Evolutionary conservation across 805 yeast species (phyloP), one percentile per base, ranked within the genome.

Genomic region (Nakazawaea populi): DNA sequence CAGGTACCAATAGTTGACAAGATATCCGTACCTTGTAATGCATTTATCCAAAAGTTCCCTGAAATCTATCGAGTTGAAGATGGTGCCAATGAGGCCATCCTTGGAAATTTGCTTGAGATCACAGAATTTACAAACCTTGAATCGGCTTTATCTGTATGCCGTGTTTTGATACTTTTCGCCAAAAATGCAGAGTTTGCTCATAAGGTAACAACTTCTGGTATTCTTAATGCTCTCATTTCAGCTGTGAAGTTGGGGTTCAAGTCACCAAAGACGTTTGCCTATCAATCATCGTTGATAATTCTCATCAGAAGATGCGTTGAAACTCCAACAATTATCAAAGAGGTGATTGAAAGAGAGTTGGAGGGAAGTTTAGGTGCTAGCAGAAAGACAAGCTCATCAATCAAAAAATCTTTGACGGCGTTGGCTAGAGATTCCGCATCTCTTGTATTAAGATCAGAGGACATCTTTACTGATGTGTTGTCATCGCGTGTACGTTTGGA

Each of bases 271-370:
- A 64, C 27, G 4, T 66, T 52, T 52, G 57, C 60, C 9, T 44
- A 82, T 1, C 82, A 80, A 53, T 68, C 74, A 5, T 63, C 79
- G 1, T 69, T 83, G 24, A 71, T 81, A 0, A 69, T 80, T 10
- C 67, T 89, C 35, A 63, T 84, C 1, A 76, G 96, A 61, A 72
- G 86, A 42, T 83, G 90, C 52, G 80, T 84, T 62, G 97, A 90
- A 63, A 76, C 80, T 3, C 62, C 69, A 0, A 74, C 72, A 0
- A 67, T 78, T 10, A 67, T 89, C 5, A 69, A 71, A 31, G 68
- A 69, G 8, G 66, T 77, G 38, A 77, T 88, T 58, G 58, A 67
- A 0, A 68, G 74, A 27, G 89, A 84, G 51, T 61, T 87, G 9
- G 62, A 73, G 4, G 70, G 67, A 29, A 66, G 73, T 32, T 73